Base-by-base conservation (phyloP, 805 yeast species). In the Wickerhamiella allomyrinae region DNA sequence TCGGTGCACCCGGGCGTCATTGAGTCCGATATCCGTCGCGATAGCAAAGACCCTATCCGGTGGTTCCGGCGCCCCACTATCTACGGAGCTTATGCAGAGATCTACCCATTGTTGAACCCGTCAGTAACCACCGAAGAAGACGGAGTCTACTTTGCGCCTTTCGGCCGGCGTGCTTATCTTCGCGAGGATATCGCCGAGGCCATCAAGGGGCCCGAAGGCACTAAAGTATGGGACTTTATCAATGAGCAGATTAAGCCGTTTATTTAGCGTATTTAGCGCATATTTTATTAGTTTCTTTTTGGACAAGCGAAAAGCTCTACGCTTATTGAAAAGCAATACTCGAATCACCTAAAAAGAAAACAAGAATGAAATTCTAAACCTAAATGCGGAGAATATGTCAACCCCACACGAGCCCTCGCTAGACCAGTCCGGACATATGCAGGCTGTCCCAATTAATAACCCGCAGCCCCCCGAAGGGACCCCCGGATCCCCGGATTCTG, bases 11-110 rank as follows among this genome's bases (percentile, higher is more conserved):
- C 74, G 1, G 74, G 74, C 0, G 44, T 50, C 14, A 48, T 69
- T n/a, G 45, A 43, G 20, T 54, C 69, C 1, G 69, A 66, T 13
- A 54, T 69, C 20, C 56, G 58, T 29, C 60, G 70, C 43, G 35
- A 53, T 36, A n/a, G 41, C 40, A 25, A 35, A 38, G 11, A 17
- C 6, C 20, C 15, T 13, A 22, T 36, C 45, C 25, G 21, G 34
- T 14, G 41, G 49, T 13, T 40, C 52, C n/a, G 43, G 45, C 38
- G 34, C 34, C 57, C 57, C 5, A 46, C 64, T 3, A 47, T 51
- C 17, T 60, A 60, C 42, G 76, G 75, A 11, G 71, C 72, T 1
- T 66, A 67, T 43, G 52, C 74, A 8, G 71, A 65, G 46, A 51
- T 68, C 15, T 68, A 53, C 45, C 72, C 67, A 1, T 67, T 68